Evolutionary conservation across 257 asterid genomes (phyloP).

Genomic region (Schizonepeta tenuifolia): DNA sequence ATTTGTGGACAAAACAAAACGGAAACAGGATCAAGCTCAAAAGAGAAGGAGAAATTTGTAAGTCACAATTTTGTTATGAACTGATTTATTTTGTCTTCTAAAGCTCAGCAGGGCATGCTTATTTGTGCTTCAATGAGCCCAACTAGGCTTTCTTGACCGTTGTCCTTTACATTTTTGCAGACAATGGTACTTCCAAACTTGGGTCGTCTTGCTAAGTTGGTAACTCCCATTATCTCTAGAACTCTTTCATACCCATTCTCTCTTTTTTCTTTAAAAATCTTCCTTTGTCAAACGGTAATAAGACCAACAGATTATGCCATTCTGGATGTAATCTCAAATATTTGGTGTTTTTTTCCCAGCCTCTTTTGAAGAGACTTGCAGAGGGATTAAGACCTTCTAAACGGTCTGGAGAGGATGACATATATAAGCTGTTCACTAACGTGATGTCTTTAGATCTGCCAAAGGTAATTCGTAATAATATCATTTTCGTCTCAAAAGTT

Average conservation of each 20-base stretch:
- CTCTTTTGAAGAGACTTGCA: conserved; percentile 79
- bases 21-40: conserved; percentile 59
- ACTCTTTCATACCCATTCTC: conserved; percentile 21
- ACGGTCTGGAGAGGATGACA: conserved; percentile 66
- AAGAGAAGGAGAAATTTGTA: conserved; percentile 90
- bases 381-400: conserved; percentile 73
- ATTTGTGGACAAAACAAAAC: conserved; percentile 88
- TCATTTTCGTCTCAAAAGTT: not conserved
- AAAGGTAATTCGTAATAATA: conserved; percentile 53
- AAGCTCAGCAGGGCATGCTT: conserved; percentile 18
- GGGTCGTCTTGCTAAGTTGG: conserved; percentile 96
- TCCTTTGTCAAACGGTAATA: not conserved
- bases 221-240: conserved; percentile 46
- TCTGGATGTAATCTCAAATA: conserved; percentile 11
- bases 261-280: not conserved
- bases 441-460: conserved; percentile 73
- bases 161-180: conserved; percentile 57
- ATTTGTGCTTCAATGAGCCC: not conserved
- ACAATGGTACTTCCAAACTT: conserved; percentile 91
- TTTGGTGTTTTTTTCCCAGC: conserved; percentile 58
- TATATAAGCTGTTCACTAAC: conserved; percentile 75
- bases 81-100: conserved; percentile 10
- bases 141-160: conserved; percentile 33
- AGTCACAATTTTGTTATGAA: conserved; percentile 37
- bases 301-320: not conserved